A percentile compares a stretch with the other conserved stretches of the same genome.
phyloP scores from a whole-genome alignment of 2,329 filamentous ascomycete species.

The Thielaviopsis punctulata region DNA sequence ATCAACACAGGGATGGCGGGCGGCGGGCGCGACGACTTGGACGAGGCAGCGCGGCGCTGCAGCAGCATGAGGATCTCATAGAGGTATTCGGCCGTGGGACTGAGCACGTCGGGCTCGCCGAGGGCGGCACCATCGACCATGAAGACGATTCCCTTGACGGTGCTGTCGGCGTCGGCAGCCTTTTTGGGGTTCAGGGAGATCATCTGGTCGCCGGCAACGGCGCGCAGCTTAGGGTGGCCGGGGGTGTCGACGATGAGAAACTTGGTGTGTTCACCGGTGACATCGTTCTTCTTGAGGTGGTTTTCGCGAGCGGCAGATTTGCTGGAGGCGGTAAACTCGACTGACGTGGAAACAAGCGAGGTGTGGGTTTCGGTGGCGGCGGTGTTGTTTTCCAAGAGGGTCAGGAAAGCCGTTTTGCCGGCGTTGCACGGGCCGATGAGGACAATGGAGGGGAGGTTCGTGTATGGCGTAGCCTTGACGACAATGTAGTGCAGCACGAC shows the following conservation, averaged over 20 bases:
- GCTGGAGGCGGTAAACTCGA: conserved; percentile 38
- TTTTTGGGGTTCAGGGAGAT: conserved; percentile 12
- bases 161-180: conserved; percentile 19
- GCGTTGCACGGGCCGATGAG: conserved; percentile 64
- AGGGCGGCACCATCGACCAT: conserved; percentile 70
- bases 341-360: conserved; percentile 30
- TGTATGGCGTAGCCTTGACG: conserved; percentile 48
- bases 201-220: conserved; percentile 32
- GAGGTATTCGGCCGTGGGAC: conserved; percentile 65
- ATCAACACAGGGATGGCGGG: conserved; percentile 57
- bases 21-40: conserved; percentile 31
- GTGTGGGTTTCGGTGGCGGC: conserved; percentile 33
- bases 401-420: conserved; percentile 81
- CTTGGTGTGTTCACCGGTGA: conserved; percentile 41
- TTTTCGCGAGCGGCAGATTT: conserved; percentile 25
- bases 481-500: conserved; percentile 62
- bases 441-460: conserved; percentile 57
- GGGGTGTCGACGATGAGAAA: conserved; percentile 78
- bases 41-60: conserved; percentile 49
- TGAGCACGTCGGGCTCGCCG: conserved; percentile 40
- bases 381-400: conserved; percentile 45
- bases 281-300: conserved; percentile 39
- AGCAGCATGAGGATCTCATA: conserved; percentile 75
- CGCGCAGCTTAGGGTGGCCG: conserved; percentile 84
- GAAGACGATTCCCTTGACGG: conserved; percentile 62